Conservation (phyloP, 306 rosid species). For the Rubus idaeus region DNA sequence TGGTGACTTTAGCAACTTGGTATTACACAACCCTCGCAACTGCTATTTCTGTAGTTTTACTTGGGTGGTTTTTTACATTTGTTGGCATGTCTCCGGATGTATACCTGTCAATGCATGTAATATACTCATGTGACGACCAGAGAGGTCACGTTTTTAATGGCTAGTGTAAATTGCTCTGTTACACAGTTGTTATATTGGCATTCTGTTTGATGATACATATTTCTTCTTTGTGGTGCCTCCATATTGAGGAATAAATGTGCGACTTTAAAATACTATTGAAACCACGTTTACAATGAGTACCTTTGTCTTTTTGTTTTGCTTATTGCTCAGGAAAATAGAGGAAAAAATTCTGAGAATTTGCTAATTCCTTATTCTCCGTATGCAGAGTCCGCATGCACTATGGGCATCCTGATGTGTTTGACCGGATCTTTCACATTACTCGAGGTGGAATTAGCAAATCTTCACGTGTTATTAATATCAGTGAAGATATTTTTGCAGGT, state of each 20-base stretch:
- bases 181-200: neutral
- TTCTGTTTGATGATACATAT: neutral
- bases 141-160: neutral
- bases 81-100: neutral
- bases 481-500: slow-evolving; percentile 98
- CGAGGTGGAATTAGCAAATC: slow-evolving; percentile 98
- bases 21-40: neutral
- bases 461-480: slow-evolving; percentile 91
- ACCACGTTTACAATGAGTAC: neutral
- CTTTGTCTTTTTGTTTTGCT: neutral
- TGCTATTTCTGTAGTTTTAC: neutral
- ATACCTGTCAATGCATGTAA: neutral
- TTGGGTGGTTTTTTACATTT: neutral
- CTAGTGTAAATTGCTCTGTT: neutral
- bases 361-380: neutral
- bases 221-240: neutral
- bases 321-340: neutral
- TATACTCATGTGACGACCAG: neutral
- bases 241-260: neutral
- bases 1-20: neutral
- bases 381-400: slow-evolving; percentile 99
- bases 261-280: neutral
- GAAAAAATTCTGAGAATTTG: neutral
- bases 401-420: slow-evolving; percentile 99
- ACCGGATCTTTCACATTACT: slow-evolving; percentile 87